Conservation (phyloP, 108 stramenopile genomes). For the Asterionellopsis glacialis region DNA sequence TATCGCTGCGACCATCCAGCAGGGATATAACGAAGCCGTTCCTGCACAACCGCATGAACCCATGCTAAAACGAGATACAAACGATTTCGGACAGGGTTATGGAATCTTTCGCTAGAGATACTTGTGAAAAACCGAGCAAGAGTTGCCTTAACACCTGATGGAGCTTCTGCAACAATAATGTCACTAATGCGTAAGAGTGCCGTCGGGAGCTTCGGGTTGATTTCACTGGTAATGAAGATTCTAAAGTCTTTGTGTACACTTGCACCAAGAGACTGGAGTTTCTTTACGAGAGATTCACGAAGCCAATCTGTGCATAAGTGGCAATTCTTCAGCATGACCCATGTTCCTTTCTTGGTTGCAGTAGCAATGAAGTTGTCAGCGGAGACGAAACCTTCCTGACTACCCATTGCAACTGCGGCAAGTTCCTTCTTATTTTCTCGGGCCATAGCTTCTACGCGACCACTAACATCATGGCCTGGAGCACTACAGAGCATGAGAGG, state of each 20-base stretch:
- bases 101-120: conserved; percentile 61
- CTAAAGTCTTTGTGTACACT: conserved; percentile 78
- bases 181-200: conserved; percentile 75
- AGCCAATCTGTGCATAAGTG: conserved; percentile 99
- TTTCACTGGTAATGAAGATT: conserved; percentile 92
- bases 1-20: conserved; percentile 93
- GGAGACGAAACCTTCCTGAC: conserved; percentile 82
- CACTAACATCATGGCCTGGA: conserved; percentile 96
- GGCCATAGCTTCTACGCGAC: conserved; percentile 90
- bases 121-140: conserved; percentile 84
- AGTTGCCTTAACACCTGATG: conserved; percentile 90
- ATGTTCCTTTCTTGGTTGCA: conserved; percentile 84
- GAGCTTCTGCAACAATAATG: conserved; percentile 90
- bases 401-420: conserved; percentile 93
- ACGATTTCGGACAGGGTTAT: conserved; percentile 65
- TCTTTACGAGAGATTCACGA: conserved; percentile 89
- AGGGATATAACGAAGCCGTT: conserved; percentile 93
- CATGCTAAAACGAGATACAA: conserved; percentile 91
- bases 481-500: conserved; percentile 92
- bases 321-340: conserved; percentile 97
- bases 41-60: conserved; percentile 95
- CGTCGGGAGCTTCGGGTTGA: conserved; percentile 77
- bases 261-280: conserved; percentile 71
- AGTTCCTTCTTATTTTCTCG: conserved; percentile 67
- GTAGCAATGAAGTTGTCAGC: conserved; percentile 78